Conservation (phyloP, 179 eudicot species). For the Vitellaria paradoxa region DNA sequence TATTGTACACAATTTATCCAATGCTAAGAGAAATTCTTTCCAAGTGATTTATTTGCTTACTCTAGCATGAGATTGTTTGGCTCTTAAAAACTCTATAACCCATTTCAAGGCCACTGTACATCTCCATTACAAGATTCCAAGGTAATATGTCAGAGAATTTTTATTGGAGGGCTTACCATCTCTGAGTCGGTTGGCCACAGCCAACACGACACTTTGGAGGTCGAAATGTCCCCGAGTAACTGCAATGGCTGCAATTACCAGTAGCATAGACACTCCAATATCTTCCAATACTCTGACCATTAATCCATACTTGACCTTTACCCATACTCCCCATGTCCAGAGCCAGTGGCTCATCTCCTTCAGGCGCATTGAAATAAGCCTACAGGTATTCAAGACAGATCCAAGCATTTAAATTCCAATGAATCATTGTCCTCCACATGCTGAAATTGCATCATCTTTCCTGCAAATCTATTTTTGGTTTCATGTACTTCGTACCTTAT, state of each 20-base stretch:
- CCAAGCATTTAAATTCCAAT: background rate
- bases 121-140: background rate
- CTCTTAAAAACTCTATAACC: too few relatives aligned
- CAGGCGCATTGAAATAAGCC: conserved; percentile 88
- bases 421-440: background rate
- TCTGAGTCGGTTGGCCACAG: conserved; percentile 90
- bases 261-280: conserved; percentile 86
- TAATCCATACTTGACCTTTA: conserved; percentile 94
- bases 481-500: conserved; percentile 55
- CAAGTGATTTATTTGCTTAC: background rate
- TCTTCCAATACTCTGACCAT: conserved; percentile 89
- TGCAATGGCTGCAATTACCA: conserved; percentile 73
- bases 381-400: conserved; percentile 22
- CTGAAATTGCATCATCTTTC: background rate
- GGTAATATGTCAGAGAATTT: background rate
- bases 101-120: too few relatives aligned
- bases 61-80: background rate
- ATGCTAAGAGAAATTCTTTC: too few relatives aligned
- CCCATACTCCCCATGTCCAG: conserved; percentile 97
- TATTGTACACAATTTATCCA: too few relatives aligned
- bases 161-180: conserved; percentile 50
- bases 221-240: conserved; percentile 64
- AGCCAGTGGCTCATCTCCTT: conserved; percentile 85
- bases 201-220: conserved; percentile 87
- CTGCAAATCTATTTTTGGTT: background rate